A percentile compares a stretch with the other conserved stretches of the same genome.
Evolutionary conservation across 1,139 yeast genomes (phyloP).

Genomic region (Wickerhamomyces sp.): DNA sequence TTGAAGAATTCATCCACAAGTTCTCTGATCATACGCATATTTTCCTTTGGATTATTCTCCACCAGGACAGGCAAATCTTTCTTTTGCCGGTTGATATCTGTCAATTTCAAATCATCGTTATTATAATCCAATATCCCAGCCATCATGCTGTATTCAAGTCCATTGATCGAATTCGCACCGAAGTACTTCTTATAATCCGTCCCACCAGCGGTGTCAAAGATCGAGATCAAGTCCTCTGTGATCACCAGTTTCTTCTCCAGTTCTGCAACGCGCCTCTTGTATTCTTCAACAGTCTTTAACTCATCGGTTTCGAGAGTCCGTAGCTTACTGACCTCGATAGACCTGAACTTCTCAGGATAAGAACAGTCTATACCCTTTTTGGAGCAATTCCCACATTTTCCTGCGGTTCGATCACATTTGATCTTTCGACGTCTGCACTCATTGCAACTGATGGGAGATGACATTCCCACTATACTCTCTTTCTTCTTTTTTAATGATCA

Average conservation of each 20-base stretch:
- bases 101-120: background rate
- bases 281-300: background rate
- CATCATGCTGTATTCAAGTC: slow-evolving; percentile 10
- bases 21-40: slow-evolving; percentile 5
- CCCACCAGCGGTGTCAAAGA: slow-evolving; percentile 15
- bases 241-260: slow-evolving; percentile 13
- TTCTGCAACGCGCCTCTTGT: slow-evolving; percentile 10
- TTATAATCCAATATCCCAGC: background rate
- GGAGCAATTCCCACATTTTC: slow-evolving; percentile 15
- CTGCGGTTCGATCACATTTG: slow-evolving; percentile 14
- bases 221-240: slow-evolving; percentile 18
- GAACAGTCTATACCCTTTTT: slow-evolving; percentile 11
- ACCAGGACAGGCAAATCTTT: slow-evolving; percentile 11
- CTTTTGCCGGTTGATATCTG: slow-evolving; percentile 4
- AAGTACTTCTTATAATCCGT: slow-evolving; percentile 4
- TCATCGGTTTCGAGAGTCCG: background rate
- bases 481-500: too few species aligned
- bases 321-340: slow-evolving; percentile 15
- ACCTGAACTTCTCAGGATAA: slow-evolving; percentile 20
- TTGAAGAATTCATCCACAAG: slow-evolving; percentile 12
- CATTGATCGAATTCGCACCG: slow-evolving; percentile 10
- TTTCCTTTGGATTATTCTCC: slow-evolving; percentile 3
- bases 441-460: slow-evolving; percentile 17
- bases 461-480: too few species aligned
- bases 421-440: slow-evolving; percentile 23